These are phyloP conservation scores for Medicago ruthenica DNA, from an alignment of 306 rosid genomes.

Conservation along the genomic window DNA sequence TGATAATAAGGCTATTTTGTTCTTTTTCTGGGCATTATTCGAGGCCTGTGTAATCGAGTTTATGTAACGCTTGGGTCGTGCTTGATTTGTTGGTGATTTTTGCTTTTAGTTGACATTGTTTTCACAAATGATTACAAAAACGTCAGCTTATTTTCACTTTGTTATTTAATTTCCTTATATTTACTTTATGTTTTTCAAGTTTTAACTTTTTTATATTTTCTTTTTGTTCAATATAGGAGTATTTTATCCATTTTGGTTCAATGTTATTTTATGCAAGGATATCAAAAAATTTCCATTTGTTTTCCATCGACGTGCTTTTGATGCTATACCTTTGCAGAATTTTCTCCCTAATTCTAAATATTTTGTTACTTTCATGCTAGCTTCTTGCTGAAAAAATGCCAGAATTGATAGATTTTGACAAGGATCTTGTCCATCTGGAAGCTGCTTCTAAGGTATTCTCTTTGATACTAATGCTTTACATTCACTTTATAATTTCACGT, in stretches of 20 bases:
- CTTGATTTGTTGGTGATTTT: slow-evolving; percentile 18
- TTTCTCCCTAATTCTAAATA: background rate
- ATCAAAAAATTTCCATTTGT: background rate
- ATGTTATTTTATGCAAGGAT: background rate
- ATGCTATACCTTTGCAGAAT: slow-evolving; percentile 29
- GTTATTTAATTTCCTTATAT: background rate
- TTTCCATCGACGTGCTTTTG: slow-evolving; percentile 34
- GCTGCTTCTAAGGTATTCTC: slow-evolving; percentile 91
- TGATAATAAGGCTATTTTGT: background rate
- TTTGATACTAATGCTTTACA: slow-evolving; percentile 34
- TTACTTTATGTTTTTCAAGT: slow-evolving; percentile 26
- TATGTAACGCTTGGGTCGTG: background rate
- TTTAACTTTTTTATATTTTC: background rate
- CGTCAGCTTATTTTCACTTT: too few species aligned
- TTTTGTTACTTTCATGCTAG: slow-evolving; percentile 50
- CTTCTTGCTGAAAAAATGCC: slow-evolving; percentile 95
- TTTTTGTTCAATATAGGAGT: slow-evolving; percentile 1
- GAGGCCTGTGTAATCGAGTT: slow-evolving; percentile 15
- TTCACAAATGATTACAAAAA: too few species aligned
- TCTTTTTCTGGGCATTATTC: slow-evolving; percentile 29
- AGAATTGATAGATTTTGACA: slow-evolving; percentile 90
- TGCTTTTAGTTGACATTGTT: too few species aligned
- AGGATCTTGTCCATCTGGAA: slow-evolving; percentile 92
- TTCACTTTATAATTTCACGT: slow-evolving; percentile 32
- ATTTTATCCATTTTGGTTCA: background rate